phyloP scores from a whole-genome alignment of 129 eudicot species.

The Rutidosis leptorrhynchoides region DNA sequence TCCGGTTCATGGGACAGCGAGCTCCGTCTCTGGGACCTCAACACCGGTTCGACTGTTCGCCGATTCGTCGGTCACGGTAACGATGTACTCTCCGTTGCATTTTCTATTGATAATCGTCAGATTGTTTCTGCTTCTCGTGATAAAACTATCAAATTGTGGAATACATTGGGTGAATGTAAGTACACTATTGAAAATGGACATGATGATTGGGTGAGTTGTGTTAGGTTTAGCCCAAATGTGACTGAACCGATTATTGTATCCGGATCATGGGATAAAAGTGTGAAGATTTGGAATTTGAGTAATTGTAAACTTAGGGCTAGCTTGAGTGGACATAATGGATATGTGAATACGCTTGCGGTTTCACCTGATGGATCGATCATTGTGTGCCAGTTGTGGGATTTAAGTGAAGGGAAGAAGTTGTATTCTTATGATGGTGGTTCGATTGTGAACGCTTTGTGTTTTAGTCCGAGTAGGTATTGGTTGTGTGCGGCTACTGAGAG shows the following conservation, averaged over 20 bases:
- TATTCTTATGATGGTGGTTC: constrained; percentile 28
- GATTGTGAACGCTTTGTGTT: constrained; percentile 44
- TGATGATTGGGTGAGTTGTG: constrained; percentile 49
- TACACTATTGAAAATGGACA: constrained; percentile 51
- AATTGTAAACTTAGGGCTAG: constrained; percentile 65
- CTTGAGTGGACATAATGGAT: constrained; percentile 40
- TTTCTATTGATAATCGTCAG: constrained; percentile 52
- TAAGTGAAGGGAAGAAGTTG: constrained; percentile 58
- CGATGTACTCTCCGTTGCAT: constrained; percentile 48
- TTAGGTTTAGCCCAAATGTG: constrained; percentile 44
- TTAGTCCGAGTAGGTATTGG: constrained; percentile 83
- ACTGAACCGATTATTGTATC: constrained; percentile 44
- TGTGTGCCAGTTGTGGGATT: constrained; percentile 74
- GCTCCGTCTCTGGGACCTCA: constrained; percentile 50
- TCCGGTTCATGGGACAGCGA: constrained; percentile 50
- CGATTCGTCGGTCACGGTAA: constrained; percentile 45
- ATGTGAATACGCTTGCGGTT: constrained; percentile 65
- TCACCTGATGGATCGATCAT: constrained; percentile 59
- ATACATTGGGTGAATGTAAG: constrained; percentile 50
- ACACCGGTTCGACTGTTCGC: constrained; percentile 45
- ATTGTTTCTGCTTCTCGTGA: constrained; percentile 47
- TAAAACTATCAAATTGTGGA: constrained; percentile 44
- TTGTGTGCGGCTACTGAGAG: constrained; percentile 73
- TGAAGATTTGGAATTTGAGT: constrained; percentile 70
- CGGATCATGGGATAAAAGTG: constrained; percentile 44